phyloP scores from a whole-genome alignment of 768 basidiomycete genomes.

The Macrolepiota fuliginosa region DNA sequence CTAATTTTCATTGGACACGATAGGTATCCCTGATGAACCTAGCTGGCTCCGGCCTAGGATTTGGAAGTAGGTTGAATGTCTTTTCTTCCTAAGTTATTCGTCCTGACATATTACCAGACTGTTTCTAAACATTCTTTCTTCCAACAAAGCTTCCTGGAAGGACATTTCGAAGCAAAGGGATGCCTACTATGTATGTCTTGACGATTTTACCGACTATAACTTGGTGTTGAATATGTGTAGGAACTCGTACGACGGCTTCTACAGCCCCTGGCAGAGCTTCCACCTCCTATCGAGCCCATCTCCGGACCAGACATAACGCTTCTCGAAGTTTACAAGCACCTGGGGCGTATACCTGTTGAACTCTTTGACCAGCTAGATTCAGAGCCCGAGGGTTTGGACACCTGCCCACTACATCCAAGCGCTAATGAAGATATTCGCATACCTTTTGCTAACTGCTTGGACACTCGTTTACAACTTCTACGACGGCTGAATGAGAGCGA shows the following conservation, averaged over 20 bases:
- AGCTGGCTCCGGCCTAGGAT: constrained; percentile 72
- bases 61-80: constrained; percentile 59
- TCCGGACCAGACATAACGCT: constrained; percentile 43
- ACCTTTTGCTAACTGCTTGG: constrained; percentile 48
- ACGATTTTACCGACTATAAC: neutral
- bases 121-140: constrained; percentile 60
- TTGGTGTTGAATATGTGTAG: constrained; percentile 30
- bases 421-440: constrained; percentile 48
- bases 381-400: constrained; percentile 41
- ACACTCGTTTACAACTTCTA: constrained; percentile 49
- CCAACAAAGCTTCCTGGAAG: constrained; percentile 55
- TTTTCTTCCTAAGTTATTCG: neutral
- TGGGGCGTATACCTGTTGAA: constrained; percentile 50
- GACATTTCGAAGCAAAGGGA: constrained; percentile 62
- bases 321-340: constrained; percentile 49
- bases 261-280: constrained; percentile 45
- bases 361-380: constrained; percentile 50
- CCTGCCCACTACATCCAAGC: constrained; percentile 50
- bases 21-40: constrained; percentile 75
- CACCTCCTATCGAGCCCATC: constrained; percentile 38
- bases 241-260: constrained; percentile 68
- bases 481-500: constrained; percentile 26
- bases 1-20: constrained; percentile 11
- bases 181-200: constrained; percentile 63
- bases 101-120: constrained; percentile 37